Evolutionary conservation across 208 protist species (phyloP), one percentile per base, ranked within the genome.

Genomic region (Crithidia expoeki): DNA sequence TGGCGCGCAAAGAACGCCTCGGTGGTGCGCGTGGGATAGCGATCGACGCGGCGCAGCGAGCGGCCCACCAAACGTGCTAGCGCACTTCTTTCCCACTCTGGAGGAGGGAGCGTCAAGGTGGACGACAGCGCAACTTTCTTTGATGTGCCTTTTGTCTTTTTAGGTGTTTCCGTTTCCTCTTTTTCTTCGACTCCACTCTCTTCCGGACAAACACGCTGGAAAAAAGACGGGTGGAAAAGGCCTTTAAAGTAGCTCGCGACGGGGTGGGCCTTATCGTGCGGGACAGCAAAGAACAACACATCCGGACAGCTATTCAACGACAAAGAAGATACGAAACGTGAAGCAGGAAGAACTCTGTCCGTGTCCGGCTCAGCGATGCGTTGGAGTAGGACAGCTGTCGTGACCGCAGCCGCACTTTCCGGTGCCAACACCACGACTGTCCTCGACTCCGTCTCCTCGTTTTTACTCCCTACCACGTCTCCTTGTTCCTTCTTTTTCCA

Each of bases 211-310:
- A 81, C 68, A 36, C 58, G 59, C 28, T 40, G 14, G 28, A 93
- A 76, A 59, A 83, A 90, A 4, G 64, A 74, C 3, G 80, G 73
- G 51, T 85, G 38, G 62, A 84, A 89, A 10, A 88, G 64, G 16
- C 81, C 85, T 16, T 85, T 89, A 69, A 94, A 91, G 69, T 88
- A 89, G 19, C 72, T 51, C 4, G 72, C 36, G 10, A 84, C 80
- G 21, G 72, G 68, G 67, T 76, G 46, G 1, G 52, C 52, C 65
- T 81, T 85, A 38, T 87, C 71, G 16, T 72, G 66, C 5, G 86
- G 81, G 4, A 84, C 69, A 5, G 66, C 71, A 65, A 89, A 87
- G 47, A 78, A 85, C 2, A 87, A 53, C 11, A 40, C n/a, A 34
- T 21, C 36, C 4, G 51, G 68, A 33, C 47, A 68, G 25, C 33